Conservation (phyloP, 306 rosid species). For the Malus asiatica region DNA sequence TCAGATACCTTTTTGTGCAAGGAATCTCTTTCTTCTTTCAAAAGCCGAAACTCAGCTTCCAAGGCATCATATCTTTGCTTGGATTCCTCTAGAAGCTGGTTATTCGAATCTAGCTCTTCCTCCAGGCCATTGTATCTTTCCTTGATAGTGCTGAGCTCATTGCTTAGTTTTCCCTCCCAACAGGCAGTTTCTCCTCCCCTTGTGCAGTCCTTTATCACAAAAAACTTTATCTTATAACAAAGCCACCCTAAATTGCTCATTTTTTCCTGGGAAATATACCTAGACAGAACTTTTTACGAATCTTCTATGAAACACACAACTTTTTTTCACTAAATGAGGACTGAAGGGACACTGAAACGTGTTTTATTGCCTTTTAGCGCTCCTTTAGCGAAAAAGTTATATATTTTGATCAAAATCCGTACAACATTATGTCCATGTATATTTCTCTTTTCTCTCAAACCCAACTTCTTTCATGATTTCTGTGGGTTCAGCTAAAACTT, state of each 20-base stretch:
- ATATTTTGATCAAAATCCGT: too few relatives aligned
- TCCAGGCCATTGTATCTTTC: constrained; percentile 33
- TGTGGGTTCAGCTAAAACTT: background rate
- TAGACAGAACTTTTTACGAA: too few relatives aligned
- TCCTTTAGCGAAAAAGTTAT: too few relatives aligned
- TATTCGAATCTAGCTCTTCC: constrained; percentile 33
- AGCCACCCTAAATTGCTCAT: constrained; percentile 16
- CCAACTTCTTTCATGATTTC: constrained; percentile 12
- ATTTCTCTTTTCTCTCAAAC: constrained; percentile 4
- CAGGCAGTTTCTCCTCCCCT: constrained; percentile 45
- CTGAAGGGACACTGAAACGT: too few relatives aligned
- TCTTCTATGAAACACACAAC: too few relatives aligned
- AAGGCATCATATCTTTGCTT: constrained; percentile 47
- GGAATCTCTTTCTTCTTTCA: constrained; percentile 61
- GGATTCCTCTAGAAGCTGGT: constrained; percentile 43
- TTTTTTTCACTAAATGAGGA: too few relatives aligned
- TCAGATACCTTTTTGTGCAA: constrained; percentile 45
- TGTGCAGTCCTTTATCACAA: constrained; percentile 64
- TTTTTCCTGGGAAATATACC: too few relatives aligned
- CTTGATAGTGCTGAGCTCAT: constrained; percentile 39
- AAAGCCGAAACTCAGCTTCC: constrained; percentile 51
- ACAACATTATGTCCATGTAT: too few relatives aligned
- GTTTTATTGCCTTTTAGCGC: too few relatives aligned
- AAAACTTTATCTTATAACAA: constrained; percentile 28
- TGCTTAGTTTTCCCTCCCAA: constrained; percentile 41